Base-by-base conservation (phyloP, 1,284 basidiomycete species). In the Leccinum cinnamomeum region DNA sequence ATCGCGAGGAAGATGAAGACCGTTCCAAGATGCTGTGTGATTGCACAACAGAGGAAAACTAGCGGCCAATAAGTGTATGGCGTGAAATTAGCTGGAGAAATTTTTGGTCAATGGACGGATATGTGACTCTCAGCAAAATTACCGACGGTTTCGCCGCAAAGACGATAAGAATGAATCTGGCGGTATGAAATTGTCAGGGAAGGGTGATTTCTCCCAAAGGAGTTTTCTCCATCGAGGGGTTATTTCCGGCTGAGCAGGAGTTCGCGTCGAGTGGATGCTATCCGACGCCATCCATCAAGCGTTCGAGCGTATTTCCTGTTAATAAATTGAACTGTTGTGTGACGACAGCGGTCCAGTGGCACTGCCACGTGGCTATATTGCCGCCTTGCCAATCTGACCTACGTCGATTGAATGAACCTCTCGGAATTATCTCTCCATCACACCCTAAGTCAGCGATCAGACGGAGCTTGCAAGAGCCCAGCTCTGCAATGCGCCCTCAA, bases 161-260 rank as follows among this genome's bases (percentile, higher is more conserved):
- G 92, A 89, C 1, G 89, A 85, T 57, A 97, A 82, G 75, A 97
- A 97, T 8, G 85, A 81, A 2, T 78, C 77, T 10, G 88, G 85
- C n/a, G 92, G 90, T 57, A 97, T 89, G 77, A 94, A 87, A 74
- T 96, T 95, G 77, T 97, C 95, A 14, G 91, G 87, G 72, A 84
- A 91, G 5, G 84, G 79, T 71, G 91, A 91, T 64, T 76, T 79
- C 72, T 88, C 88, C 94, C 94, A 97, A 18, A 98, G 84, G n/a
- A 92, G 81, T 71, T 89, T 91, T 72, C 89, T 85, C 92, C 94
- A 97, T 67, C 16, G 50, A 56, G n/a, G 14, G n/a, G 59, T 30
- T 53, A 20, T 41, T 33, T 28, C 65, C 28, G 41, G 28, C 3
- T 25, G 63, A 23, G 25, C 11, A n/a, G 44, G 30, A 18, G 53